Percentiles rank a stretch among this genome's conserved stretches.
phyloP scores from a whole-genome alignment of 441 rosid species.

The Pelargonium myrrhifolium region DNA sequence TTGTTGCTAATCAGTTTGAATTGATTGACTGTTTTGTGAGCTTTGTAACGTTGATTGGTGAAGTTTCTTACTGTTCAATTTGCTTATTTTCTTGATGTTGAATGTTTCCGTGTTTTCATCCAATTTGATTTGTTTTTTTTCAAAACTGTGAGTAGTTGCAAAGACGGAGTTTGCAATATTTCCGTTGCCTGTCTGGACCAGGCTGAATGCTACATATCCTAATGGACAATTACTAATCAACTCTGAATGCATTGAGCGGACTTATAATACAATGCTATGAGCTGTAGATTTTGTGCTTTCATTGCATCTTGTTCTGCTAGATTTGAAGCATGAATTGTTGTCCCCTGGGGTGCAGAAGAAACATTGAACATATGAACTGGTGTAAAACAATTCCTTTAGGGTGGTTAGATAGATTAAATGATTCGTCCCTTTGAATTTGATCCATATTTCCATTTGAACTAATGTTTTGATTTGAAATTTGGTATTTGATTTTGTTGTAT shows the following conservation, averaged over 20 bases:
- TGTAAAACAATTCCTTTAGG: background rate
- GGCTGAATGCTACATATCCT: background rate
- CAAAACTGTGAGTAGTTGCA: background rate
- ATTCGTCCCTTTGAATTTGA: too few relatives aligned
- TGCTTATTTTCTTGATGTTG: background rate
- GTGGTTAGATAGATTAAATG: background rate
- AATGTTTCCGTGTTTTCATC: background rate
- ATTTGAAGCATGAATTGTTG: background rate
- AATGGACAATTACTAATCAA: background rate
- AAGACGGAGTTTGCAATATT: background rate
- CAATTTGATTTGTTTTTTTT: background rate
- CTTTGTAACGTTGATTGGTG: background rate
- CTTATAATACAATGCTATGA: background rate
- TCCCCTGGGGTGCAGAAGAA: background rate
- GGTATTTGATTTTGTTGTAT: too few relatives aligned
- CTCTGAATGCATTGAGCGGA: background rate
- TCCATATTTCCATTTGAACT: too few relatives aligned
- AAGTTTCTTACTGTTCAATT: constrained; percentile 1
- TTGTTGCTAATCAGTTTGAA: constrained; percentile 8
- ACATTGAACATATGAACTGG: background rate
- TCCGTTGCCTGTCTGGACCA: background rate
- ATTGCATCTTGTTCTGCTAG: background rate
- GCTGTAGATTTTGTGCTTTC: background rate
- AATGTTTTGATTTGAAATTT: too few relatives aligned
- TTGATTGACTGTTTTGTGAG: constrained; percentile 14